Conservation (phyloP, 129 eudicot genomes). For the Artemisia argyi region DNA sequence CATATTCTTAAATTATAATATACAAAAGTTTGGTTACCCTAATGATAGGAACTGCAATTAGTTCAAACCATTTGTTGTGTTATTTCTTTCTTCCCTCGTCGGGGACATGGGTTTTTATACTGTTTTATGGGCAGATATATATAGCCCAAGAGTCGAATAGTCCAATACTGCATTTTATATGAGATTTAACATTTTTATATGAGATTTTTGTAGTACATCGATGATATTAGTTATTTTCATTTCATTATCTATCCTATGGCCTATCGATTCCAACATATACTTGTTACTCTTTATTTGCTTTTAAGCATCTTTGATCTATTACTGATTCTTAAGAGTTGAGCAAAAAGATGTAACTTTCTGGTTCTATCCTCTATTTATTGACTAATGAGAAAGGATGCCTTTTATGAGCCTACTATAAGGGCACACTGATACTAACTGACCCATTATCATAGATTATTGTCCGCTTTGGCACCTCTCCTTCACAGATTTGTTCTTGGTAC, state of each 20-base stretch:
- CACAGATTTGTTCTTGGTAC: no score
- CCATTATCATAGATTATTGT: neutral
- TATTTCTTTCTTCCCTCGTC: slow-evolving; percentile 10
- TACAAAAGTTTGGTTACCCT: neutral
- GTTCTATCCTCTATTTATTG: neutral
- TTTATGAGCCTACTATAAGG: neutral
- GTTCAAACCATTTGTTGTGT: neutral
- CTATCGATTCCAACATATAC: neutral
- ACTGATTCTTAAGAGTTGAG: neutral
- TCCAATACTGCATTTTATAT: neutral
- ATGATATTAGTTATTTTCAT: no score
- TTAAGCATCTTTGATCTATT: slow-evolving; percentile 6
- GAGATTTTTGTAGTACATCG: neutral
- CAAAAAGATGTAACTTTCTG: neutral
- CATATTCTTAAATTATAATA: slow-evolving; percentile 19
- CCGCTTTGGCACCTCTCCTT: no score
- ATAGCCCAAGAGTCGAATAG: neutral
- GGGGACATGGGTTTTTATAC: slow-evolving; percentile 11
- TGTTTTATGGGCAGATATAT: slow-evolving; percentile 3
- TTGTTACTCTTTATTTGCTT: neutral
- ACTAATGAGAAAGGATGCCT: neutral
- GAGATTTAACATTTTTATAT: slow-evolving; percentile 3
- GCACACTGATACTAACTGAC: neutral
- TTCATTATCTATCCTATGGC: neutral
- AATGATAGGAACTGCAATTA: slow-evolving; percentile 6